phyloP scores from a whole-genome alignment of 2,329 filamentous ascomycete genomes.

The Sporothrix brasiliensis region DNA sequence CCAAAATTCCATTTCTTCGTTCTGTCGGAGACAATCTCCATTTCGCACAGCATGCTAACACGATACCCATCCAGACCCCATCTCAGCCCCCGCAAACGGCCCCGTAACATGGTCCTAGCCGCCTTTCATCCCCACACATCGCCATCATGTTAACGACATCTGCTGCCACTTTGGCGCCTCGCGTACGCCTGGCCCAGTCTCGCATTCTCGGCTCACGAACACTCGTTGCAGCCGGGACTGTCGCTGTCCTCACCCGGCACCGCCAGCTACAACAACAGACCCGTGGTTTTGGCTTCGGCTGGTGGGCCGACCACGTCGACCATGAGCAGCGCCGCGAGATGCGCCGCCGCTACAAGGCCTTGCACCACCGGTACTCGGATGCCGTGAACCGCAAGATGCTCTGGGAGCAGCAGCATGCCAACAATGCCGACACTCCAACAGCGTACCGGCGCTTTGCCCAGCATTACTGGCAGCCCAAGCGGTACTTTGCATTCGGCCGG shows the following conservation, averaged over 20 bases:
- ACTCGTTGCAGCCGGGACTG: conserved; percentile 25
- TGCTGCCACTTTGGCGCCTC: conserved; percentile 30
- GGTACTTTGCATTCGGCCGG: conserved; percentile 34
- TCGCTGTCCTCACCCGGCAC: conserved; percentile 38
- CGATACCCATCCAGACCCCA: background rate
- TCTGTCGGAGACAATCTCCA: too few species aligned
- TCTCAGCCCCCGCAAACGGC: background rate
- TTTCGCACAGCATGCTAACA: background rate
- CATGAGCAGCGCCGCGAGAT: conserved; percentile 48
- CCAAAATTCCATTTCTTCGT: too few species aligned
- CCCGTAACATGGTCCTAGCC: conserved; percentile 10
- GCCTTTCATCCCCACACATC: background rate
- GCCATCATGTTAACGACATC: conserved; percentile 35
- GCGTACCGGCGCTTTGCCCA: conserved; percentile 47
- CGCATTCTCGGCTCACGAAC: conserved; percentile 28
- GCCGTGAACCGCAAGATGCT: conserved; percentile 49
- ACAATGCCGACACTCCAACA: conserved; percentile 43
- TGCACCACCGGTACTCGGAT: conserved; percentile 53
- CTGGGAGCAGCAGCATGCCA: conserved; percentile 51
- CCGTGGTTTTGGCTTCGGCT: conserved; percentile 54
- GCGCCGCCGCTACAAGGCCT: conserved; percentile 49
- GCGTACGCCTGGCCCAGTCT: conserved; percentile 28
- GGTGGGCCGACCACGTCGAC: conserved; percentile 52
- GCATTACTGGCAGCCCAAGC: conserved; percentile 46
- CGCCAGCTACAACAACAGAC: conserved; percentile 49